Evolutionary conservation across 495 filamentous ascomycete species (phyloP), one percentile per base, ranked within the genome.

Genomic region (Aspergillus mulundensis): DNA sequence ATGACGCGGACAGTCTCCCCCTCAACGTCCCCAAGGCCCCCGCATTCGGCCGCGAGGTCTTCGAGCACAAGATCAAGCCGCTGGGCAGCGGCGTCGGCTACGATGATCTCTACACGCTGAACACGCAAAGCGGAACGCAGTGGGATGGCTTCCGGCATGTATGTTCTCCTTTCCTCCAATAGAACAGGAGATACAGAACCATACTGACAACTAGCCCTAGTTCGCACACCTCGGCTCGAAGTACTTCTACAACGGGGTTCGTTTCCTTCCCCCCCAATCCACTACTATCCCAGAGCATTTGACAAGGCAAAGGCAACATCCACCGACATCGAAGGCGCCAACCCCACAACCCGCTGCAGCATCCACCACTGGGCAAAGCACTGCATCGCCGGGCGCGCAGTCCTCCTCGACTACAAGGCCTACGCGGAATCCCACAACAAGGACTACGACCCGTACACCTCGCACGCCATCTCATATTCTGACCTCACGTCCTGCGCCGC

Each of bases 141-240:
- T 90, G 87, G 87, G 87, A 91, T 66, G 84, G 85, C 20, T 83
- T 90, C 49, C 69, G 84, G 50, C 86, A 89, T 62, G 78, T 82
- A 68, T 21, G n/a, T 54, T 23, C 4, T 32, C n/a, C 28, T 19
- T 42, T 39, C 19, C n/a, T 25, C 28, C 28, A 30, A n/a, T n/a
- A 30, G 28, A 38, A n/a, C 52, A 28, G n/a, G 7, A 10, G n/a
- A 30, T 21, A 40, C 16, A 39, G 19, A 23, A 25, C 7, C 4
- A n/a, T 46, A 4, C 15, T 36, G 23, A n/a, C 18, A 6, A 34
- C 59, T 6, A 15, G 2, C 11, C 32, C 12, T 6, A 77, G 68
- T 70, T 77, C 52, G 67, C 70, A 14, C 74, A 81, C 53, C 61
- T 77, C 5, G 61, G 67, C 24, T 73, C 70, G 41, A 69, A 68